phyloP scores from a whole-genome alignment of 805 yeast species.

The Monosporozyma yasuniensis region DNA sequence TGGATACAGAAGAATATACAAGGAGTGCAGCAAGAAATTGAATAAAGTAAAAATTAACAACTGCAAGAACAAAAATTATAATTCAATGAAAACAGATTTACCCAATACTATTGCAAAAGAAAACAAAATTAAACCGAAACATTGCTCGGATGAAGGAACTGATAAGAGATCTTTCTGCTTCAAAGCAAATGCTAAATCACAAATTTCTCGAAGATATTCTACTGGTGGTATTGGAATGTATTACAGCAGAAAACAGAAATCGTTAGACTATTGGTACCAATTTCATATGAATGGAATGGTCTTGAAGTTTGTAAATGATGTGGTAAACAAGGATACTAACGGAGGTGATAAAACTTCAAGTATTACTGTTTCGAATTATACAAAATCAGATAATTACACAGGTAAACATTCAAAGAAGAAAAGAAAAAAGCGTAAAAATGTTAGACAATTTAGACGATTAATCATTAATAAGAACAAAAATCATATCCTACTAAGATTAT shows the following conservation, averaged over 20 bases:
- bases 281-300: neutral
- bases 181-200: neutral
- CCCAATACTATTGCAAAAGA: neutral
- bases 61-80: neutral
- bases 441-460: neutral
- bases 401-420: neutral
- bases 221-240: neutral
- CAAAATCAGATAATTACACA: neutral
- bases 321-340: too few relatives aligned
- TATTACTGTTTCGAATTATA: too few relatives aligned
- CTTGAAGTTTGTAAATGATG: neutral
- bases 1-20: slow-evolving; percentile 10
- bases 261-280: neutral
- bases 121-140: too few relatives aligned
- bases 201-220: neutral
- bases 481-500: neutral
- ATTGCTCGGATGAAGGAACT: too few relatives aligned
- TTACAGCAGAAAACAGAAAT: neutral
- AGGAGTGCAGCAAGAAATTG: neutral
- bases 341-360: too few relatives aligned
- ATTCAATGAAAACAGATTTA: neutral
- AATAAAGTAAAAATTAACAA: neutral
- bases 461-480: neutral
- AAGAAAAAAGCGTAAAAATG: neutral
- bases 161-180: too few relatives aligned